Conservation (phyloP, 2,329 filamentous ascomycete species). For the Pseudogymnoascus pannorum region DNA sequence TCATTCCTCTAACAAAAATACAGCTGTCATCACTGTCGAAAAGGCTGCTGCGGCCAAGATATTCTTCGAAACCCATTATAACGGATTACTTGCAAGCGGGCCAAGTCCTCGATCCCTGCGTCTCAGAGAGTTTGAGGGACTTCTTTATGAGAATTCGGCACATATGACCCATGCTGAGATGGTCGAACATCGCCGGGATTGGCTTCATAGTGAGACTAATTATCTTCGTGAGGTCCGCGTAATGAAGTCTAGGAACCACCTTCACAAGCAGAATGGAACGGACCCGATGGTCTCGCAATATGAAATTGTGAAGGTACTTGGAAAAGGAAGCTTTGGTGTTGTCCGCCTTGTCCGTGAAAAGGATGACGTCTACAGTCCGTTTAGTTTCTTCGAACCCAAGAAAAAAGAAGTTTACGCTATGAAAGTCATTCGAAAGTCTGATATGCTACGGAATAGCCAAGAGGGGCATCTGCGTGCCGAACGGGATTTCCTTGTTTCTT, state of each 20-base stretch:
- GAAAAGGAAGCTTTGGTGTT: constrained; percentile 91
- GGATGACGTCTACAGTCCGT: constrained; percentile 17
- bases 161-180: constrained; percentile 47
- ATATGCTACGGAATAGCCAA: constrained; percentile 85
- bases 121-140: constrained; percentile 52
- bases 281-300: constrained; percentile 58
- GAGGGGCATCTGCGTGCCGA: constrained; percentile 90
- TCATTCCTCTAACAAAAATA: neutral
- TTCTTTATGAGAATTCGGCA: constrained; percentile 45
- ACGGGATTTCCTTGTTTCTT: constrained; percentile 82
- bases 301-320: constrained; percentile 72
- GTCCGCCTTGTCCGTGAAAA: constrained; percentile 77
- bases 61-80: constrained; percentile 78
- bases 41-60: constrained; percentile 73
- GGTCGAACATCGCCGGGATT: constrained; percentile 47
- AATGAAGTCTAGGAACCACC: constrained; percentile 53
- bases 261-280: constrained; percentile 29
- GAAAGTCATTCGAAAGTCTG: constrained; percentile 93
- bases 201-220: constrained; percentile 60
- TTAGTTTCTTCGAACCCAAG: constrained; percentile 12
- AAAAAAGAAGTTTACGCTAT: constrained; percentile 73
- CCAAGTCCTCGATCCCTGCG: constrained; percentile 54
- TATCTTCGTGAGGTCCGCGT: constrained; percentile 67
- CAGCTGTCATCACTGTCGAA: constrained; percentile 57
- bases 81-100: constrained; percentile 52